Percentiles rank a stretch among this genome's conserved stretches.
Evolutionary conservation across 805 yeast species (phyloP).

Genomic region (Candida peoriensis): DNA sequence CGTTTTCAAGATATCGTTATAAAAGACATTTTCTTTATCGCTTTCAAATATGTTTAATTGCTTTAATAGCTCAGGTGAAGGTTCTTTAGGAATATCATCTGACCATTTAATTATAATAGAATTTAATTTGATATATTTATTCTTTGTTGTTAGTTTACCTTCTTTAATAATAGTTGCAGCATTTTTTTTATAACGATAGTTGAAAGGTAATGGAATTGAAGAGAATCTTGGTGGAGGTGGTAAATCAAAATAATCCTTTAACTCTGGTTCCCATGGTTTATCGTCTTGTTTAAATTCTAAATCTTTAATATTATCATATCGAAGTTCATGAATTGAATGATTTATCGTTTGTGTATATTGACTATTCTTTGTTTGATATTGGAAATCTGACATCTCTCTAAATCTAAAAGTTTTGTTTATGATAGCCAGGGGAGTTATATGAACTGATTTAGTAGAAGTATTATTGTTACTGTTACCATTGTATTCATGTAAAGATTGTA

Average conservation of each 20-base stretch:
- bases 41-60: conserved; percentile 34
- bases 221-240: conserved; percentile 89
- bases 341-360: conserved; percentile 38
- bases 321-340: conserved; percentile 36
- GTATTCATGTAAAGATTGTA: conserved; percentile 26
- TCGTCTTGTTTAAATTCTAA: conserved; percentile 32
- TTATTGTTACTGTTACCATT: no score
- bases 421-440: conserved; percentile 58
- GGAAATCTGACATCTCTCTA: conserved; percentile 86
- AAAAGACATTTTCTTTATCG: conserved; percentile 27
- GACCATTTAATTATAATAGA: conserved; percentile 49
- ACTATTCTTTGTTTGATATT: conserved; percentile 57
- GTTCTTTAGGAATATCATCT: conserved; percentile 41
- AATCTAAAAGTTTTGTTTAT: conserved; percentile 68
- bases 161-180: conserved; percentile 47
- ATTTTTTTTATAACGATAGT: conserved; percentile 73
- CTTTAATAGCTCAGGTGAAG: conserved; percentile 43
- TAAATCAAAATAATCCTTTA: conserved; percentile 38
- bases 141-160: conserved; percentile 40
- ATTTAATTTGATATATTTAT: conserved; percentile 44
- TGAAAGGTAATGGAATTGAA: conserved; percentile 67
- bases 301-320: conserved; percentile 35
- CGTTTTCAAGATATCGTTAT: conserved; percentile 26
- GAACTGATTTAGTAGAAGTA: conserved; percentile 32
- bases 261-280: conserved; percentile 29